Conservation (phyloP, 2,329 filamentous ascomycete species). For the Neonectria ditissima region DNA sequence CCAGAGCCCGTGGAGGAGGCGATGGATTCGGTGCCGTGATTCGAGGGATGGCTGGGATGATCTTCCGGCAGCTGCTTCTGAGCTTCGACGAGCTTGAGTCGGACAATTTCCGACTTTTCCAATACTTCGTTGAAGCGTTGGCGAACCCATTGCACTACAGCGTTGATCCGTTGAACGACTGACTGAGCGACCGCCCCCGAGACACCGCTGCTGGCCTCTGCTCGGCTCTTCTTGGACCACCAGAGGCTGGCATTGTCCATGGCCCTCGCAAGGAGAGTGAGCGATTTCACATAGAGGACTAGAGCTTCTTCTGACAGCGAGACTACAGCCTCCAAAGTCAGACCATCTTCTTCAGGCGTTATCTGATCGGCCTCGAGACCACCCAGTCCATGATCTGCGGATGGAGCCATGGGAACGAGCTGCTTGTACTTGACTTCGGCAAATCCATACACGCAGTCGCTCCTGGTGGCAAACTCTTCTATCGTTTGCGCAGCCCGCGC, state of each 20-base stretch:
- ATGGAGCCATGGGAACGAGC: constrained; percentile 88
- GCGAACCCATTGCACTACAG: constrained; percentile 95
- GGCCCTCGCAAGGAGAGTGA: constrained; percentile 89
- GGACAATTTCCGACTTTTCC: constrained; percentile 96
- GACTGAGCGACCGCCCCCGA: constrained; percentile 60
- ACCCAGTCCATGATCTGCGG: constrained; percentile 76
- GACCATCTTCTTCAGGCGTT: constrained; percentile 73
- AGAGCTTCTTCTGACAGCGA: constrained; percentile 92
- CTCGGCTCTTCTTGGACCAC: constrained; percentile 86
- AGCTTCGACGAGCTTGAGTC: constrained; percentile 85
- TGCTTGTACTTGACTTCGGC: constrained; percentile 99
- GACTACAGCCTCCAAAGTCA: constrained; percentile 88
- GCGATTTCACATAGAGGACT: constrained; percentile 94
- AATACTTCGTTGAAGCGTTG: constrained; percentile 95
- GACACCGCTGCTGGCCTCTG: constrained; percentile 61
- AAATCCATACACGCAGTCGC: constrained; percentile 97
- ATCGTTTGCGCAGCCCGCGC: constrained; percentile 81
- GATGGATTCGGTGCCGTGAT: constrained; percentile 72
- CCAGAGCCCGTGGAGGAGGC: constrained; percentile 71
- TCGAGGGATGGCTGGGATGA: constrained; percentile 87
- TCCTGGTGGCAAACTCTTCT: constrained; percentile 91
- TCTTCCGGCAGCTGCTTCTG: constrained; percentile 86
- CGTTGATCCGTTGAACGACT: constrained; percentile 81
- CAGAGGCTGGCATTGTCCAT: constrained; percentile 95
- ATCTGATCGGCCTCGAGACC: constrained; percentile 68